Base-by-base conservation (phyloP, 805 yeast genomes). In the Cephaloascus albidus region DNA sequence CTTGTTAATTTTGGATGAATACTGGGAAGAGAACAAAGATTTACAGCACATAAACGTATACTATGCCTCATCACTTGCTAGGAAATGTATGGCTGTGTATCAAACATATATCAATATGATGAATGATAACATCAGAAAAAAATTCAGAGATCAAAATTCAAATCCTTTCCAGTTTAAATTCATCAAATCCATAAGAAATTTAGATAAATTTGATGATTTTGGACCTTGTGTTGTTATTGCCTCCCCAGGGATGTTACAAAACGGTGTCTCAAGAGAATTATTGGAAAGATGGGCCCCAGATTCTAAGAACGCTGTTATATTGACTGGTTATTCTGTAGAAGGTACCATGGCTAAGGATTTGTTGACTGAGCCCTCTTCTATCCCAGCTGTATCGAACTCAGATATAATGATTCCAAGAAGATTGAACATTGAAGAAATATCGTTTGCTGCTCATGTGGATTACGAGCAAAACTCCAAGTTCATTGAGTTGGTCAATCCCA, bases 401-500 rank as follows among this genome's bases (percentile, higher is more conserved):
- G 96, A 88, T 44, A 63, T 80, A 16, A 74, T 78, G 43, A 82
- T 93, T 33, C 97, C 97, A 4, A 77, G 98, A 53, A 72, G 97
- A 46, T 62, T 94, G 40, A 76, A 74, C 36, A 81, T 93, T 15
- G 97, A 90, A 47, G 99, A 93, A 58, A 82, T 93, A 3, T 89
- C 97, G 1, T 93, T 93, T 69, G 97, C 98, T n/a, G 99, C 99
- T 0, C 99, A 93, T 60, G 99, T 93, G 18, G 99, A 93, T 56
- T 93, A 83, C 59, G 87, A 85, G 51, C 96, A 93, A 54, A 93
- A 93, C 50, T 68, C 95, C 1, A 85, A 84, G 41, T 93, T 93
- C 53, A 93, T 93, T 43, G 96, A 89, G 48, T 68, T 79, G 43
- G 86, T 93, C 2, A 82, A 83, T 42, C 95, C 99, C 0, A 74